Percentiles rank a stretch among this genome's conserved stretches.
Conservation (phyloP, 805 yeast species). For the Lachancea sp. region DNA sequence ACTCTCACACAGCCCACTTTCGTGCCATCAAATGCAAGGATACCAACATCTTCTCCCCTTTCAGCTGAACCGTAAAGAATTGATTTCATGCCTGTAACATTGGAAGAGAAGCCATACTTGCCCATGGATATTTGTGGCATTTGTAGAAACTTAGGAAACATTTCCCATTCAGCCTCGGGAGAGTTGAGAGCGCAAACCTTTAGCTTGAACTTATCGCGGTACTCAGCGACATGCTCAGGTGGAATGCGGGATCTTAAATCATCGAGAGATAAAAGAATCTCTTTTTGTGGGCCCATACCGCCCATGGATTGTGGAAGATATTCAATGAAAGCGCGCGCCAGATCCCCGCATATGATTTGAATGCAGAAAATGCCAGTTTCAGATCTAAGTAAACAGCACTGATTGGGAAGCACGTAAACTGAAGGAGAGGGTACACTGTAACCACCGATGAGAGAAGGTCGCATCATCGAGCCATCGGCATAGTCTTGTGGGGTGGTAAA, state of each 20-base stretch:
- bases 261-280: conserved; percentile 43
- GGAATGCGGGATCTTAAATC: conserved; percentile 36
- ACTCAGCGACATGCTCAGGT: conserved; percentile 27
- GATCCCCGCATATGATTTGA: conserved; percentile 58
- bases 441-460: conserved; percentile 32
- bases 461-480: conserved; percentile 37
- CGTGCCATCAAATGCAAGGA: conserved; percentile 24
- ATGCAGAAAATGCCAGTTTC: conserved; percentile 66
- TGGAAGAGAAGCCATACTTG: conserved; percentile 21
- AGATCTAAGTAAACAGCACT: conserved; percentile 43
- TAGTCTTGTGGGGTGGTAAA: conserved; percentile 66
- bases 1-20: conserved; percentile 50
- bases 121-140: conserved; percentile 21
- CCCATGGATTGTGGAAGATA: conserved; percentile 50
- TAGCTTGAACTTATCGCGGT: conserved; percentile 33
- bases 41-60: conserved; percentile 27
- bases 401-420: conserved; percentile 41
- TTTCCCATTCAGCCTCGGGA: conserved; percentile 46
- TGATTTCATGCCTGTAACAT: conserved; percentile 26
- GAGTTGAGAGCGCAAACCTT: conserved; percentile 56
- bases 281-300: conserved; percentile 56
- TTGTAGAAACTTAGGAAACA: conserved; percentile 35
- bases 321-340: conserved; percentile 49
- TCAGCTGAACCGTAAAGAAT: conserved; percentile 21
- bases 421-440: conserved; percentile 33